phyloP scores from a whole-genome alignment of 345 rosid species.

The Camelina hispida region DNA sequence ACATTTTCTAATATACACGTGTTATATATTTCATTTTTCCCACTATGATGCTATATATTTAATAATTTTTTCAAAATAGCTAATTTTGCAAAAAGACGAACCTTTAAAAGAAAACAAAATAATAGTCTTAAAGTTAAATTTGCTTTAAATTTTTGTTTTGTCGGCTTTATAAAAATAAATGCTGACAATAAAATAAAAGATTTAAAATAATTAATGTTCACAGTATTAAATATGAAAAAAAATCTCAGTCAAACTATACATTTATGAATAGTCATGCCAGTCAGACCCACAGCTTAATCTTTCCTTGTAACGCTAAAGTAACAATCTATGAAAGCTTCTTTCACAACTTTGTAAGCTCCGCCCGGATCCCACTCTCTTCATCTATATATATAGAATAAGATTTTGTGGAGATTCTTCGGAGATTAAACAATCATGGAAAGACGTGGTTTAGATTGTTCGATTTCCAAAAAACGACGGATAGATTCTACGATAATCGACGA shows the following conservation, averaged over 20 bases:
- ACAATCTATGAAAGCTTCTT: not conserved
- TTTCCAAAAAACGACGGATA: not conserved
- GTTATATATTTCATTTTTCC: too few relatives aligned
- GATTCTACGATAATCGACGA: not conserved
- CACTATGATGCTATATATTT: too few relatives aligned
- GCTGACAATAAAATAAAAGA: too few relatives aligned
- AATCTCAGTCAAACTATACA: too few relatives aligned
- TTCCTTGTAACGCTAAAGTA: not conserved
- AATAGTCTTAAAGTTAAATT: too few relatives aligned
- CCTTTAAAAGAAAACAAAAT: too few relatives aligned
- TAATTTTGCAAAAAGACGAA: too few relatives aligned
- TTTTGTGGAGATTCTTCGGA: not conserved
- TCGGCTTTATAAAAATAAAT: too few relatives aligned
- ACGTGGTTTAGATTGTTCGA: not conserved
- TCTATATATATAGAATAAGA: not conserved
- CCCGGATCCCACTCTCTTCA: not conserved
- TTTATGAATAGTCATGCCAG: not conserved
- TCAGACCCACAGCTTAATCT: not conserved
- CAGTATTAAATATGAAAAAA: not conserved
- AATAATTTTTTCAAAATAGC: too few relatives aligned
- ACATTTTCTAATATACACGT: too few relatives aligned
- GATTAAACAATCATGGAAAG: not conserved
- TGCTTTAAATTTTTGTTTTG: too few relatives aligned
- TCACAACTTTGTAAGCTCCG: not conserved
- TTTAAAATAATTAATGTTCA: not conserved